A percentile compares a stretch with the other conserved stretches of the same genome.
These are phyloP conservation scores for Gryganskiella cystojenkinii DNA, from an alignment of 192 early-diverging fungal genomes.

Conservation along the genomic window DNA sequence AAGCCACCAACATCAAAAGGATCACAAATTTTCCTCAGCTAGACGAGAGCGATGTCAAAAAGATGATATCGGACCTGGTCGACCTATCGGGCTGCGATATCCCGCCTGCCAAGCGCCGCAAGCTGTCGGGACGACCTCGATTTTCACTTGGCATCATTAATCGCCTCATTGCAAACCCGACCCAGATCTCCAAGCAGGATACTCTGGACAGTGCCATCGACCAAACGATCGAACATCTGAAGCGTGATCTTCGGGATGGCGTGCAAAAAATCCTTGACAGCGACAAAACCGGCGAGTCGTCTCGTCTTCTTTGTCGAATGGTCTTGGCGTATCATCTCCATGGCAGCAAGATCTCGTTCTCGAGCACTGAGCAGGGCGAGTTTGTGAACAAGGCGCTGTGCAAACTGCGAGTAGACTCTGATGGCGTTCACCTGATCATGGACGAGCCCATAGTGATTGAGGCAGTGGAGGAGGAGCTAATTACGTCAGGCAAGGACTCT, in stretches of 20 bases:
- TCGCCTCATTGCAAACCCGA: neutral
- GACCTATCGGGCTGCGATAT: conserved; percentile 7
- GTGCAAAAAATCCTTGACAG: neutral
- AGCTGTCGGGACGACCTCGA: neutral
- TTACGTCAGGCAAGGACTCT: conserved; percentile 1
- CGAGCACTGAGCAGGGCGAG: neutral
- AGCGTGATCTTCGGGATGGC: neutral
- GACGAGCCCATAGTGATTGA: conserved; percentile 33
- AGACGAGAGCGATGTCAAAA: neutral
- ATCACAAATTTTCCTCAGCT: conserved; percentile 15
- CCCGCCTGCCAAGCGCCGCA: neutral
- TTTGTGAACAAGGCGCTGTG: conserved; percentile 27
- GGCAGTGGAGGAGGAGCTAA: conserved; percentile 23
- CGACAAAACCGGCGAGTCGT: neutral
- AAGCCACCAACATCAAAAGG: neutral
- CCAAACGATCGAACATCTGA: neutral
- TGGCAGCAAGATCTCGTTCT: too few species aligned
- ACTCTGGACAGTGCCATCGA: neutral
- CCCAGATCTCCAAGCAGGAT: neutral
- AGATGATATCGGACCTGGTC: conserved; percentile 6
- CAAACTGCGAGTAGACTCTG: neutral
- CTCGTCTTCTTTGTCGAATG: conserved; percentile 5
- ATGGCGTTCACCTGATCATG: conserved; percentile 22
- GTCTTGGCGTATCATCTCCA: too few species aligned
- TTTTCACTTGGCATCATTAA: neutral